phyloP scores from a whole-genome alignment of 2,329 filamentous ascomycete species.

The Pezicula carpinea region DNA sequence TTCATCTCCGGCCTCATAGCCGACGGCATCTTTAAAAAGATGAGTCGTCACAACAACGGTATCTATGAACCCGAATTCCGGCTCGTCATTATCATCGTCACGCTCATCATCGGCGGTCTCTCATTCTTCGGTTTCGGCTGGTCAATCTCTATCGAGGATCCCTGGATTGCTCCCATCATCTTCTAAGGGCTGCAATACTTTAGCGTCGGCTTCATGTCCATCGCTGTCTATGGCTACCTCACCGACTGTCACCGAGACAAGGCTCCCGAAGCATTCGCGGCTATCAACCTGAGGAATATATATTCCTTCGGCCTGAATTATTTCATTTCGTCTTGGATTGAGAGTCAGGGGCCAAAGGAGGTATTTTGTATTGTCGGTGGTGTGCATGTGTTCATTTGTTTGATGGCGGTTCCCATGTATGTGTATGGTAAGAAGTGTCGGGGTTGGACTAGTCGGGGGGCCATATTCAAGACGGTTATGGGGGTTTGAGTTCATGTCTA shows the following conservation, averaged over 20 bases:
- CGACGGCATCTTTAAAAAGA: conserved; percentile 42
- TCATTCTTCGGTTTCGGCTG: conserved; percentile 36
- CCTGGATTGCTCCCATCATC: conserved; percentile 23
- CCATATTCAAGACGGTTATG: conserved; percentile 27
- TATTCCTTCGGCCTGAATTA: conserved; percentile 32
- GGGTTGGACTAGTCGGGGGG: conserved; percentile 26
- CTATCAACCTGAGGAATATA: conserved; percentile 33
- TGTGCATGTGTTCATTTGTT: conserved; percentile 30
- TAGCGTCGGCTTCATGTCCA: conserved; percentile 31
- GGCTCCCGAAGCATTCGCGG: conserved; percentile 35
- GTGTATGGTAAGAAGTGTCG: conserved; percentile 30
- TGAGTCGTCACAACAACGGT: conserved; percentile 20
- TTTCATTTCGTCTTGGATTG: conserved; percentile 31
- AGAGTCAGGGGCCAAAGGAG: conserved; percentile 27
- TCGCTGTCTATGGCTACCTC: conserved; percentile 33
- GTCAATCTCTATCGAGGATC: conserved; percentile 20
- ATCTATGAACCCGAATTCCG: conserved; percentile 34
- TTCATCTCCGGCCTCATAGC: conserved; percentile 10
- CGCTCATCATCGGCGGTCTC: conserved; percentile 24
- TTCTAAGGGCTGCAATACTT: conserved; percentile 33
- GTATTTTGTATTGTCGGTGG: conserved; percentile 31
- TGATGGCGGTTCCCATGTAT: conserved; percentile 30
- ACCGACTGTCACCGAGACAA: conserved; percentile 35
- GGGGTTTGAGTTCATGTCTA: conserved; percentile 1
- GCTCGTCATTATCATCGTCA: conserved; percentile 23